These are phyloP conservation scores for Sporothrix sp. DNA, from an alignment of 2,329 filamentous ascomycete genomes.

Conservation along the genomic window DNA sequence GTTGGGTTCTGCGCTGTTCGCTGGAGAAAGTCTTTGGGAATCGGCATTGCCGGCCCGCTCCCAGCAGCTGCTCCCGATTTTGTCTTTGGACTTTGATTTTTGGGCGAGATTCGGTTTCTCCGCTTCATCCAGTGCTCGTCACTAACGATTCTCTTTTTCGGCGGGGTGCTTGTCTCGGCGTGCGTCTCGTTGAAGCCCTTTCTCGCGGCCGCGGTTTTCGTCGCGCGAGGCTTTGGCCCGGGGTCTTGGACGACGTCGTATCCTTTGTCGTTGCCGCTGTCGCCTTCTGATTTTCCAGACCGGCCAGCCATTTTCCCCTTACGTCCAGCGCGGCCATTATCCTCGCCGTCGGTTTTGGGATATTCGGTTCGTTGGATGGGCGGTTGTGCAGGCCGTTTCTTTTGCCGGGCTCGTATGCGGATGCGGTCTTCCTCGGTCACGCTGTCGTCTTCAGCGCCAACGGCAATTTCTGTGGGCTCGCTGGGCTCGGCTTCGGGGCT, in stretches of 20 bases:
- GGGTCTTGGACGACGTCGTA: slow-evolving; percentile 17
- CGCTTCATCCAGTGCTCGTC: slow-evolving; percentile 77
- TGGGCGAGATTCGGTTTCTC: slow-evolving; percentile 37
- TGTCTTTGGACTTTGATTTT: slow-evolving; percentile 19
- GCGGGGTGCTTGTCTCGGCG: slow-evolving; percentile 44
- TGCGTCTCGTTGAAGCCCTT: slow-evolving; percentile 23
- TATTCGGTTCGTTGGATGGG: neutral
- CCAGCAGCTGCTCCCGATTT: slow-evolving; percentile 20
- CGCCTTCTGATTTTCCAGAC: neutral
- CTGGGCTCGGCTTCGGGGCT: slow-evolving; percentile 43
- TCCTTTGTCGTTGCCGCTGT: slow-evolving; percentile 13
- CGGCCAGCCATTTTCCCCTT: slow-evolving; percentile 18
- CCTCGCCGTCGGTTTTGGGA: slow-evolving; percentile 19
- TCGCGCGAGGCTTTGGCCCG: slow-evolving; percentile 6
- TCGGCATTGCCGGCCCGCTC: slow-evolving; percentile 25
- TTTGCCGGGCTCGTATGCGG: slow-evolving; percentile 43
- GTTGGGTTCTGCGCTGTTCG: slow-evolving; percentile 44
- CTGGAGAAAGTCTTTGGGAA: slow-evolving; percentile 51
- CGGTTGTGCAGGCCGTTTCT: slow-evolving; percentile 16
- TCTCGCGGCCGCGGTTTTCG: slow-evolving; percentile 8
- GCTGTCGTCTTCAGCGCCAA: slow-evolving; percentile 49
- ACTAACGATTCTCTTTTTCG: slow-evolving; percentile 86
- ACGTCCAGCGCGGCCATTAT: slow-evolving; percentile 20
- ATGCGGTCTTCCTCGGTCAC: slow-evolving; percentile 53
- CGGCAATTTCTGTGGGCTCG: slow-evolving; percentile 52